Conservation (phyloP, 805 yeast species). For the Barnettozyma botsteinii region DNA sequence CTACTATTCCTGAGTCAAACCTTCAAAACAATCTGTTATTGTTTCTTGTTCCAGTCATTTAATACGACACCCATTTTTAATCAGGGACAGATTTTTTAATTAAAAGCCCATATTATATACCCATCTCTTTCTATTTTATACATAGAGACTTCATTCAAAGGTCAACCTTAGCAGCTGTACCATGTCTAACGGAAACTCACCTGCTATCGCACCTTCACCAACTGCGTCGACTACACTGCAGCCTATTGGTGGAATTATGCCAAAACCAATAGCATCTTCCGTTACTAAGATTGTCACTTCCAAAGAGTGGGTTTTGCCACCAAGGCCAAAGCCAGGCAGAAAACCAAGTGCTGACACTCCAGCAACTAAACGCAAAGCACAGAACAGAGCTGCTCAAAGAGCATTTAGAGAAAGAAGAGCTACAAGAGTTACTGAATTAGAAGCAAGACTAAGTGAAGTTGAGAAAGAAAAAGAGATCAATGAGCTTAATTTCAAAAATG, state of each 20-base stretch:
- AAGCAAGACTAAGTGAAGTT: conserved; percentile 56
- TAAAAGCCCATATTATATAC: no score
- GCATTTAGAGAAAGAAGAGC: conserved; percentile 88
- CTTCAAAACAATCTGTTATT: no score
- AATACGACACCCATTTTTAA: no score
- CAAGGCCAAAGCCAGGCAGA: conserved; percentile 69
- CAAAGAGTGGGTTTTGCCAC: conserved; percentile 74
- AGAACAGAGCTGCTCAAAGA: conserved; percentile 89
- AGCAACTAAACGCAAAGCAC: conserved; percentile 81
- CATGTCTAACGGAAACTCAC: conserved; percentile 12
- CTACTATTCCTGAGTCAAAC: no score
- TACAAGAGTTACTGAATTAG: conserved; percentile 72
- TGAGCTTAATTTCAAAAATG: conserved; percentile 32
- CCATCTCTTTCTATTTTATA: no score
- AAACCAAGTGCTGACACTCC: conserved; percentile 68
- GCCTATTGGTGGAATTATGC: conserved; percentile 8
- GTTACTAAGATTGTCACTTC: conserved; percentile 52
- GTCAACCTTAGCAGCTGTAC: no score
- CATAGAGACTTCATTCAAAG: no score
- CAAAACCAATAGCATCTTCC: conserved; percentile 15
- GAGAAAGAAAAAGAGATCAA: conserved; percentile 60
- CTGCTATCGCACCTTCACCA: conserved; percentile 22
- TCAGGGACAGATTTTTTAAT: no score
- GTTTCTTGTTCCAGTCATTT: no score
- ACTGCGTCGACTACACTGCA: neutral